Percentiles rank a stretch among this genome's conserved stretches.
Conservation (phyloP, 495 filamentous ascomycete species). For the Penicillium verhagenii region DNA sequence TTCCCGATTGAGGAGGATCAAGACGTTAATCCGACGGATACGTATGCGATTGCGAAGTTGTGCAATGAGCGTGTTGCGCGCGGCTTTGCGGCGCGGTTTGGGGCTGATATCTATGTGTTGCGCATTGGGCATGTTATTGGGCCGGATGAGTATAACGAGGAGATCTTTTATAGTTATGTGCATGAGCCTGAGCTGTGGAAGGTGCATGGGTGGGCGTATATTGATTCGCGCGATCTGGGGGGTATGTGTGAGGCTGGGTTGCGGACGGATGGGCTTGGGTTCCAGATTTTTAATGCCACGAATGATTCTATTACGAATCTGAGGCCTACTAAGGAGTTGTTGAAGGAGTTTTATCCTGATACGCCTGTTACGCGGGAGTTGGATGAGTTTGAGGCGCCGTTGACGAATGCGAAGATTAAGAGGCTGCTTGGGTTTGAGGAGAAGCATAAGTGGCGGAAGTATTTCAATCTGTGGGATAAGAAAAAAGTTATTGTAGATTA, state of each 20-base stretch:
- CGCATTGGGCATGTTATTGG: constrained; percentile 58
- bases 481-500: background rate
- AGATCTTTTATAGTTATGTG: constrained; percentile 50
- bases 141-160: constrained; percentile 52
- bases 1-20: constrained; percentile 56
- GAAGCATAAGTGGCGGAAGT: constrained; percentile 50
- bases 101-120: constrained; percentile 55
- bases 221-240: constrained; percentile 57
- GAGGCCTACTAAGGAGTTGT: constrained; percentile 30
- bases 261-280: constrained; percentile 45
- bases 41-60: constrained; percentile 57
- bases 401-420: constrained; percentile 57
- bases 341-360: constrained; percentile 38
- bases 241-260: constrained; percentile 30
- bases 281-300: constrained; percentile 59
- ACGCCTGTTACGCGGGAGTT: constrained; percentile 48
- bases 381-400: constrained; percentile 54
- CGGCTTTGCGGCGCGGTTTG: constrained; percentile 52
- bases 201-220: constrained; percentile 58
- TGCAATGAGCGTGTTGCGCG: constrained; percentile 55
- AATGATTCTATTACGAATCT: constrained; percentile 52
- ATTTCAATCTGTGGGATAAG: constrained; percentile 33
- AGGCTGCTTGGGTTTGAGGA: constrained; percentile 56
- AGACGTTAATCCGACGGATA: constrained; percentile 50
- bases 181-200: constrained; percentile 49